Evolutionary conservation across 1,284 basidiomycete species (phyloP), one percentile per base, ranked within the genome.

Genomic region (Apiotrichum laibachii): DNA sequence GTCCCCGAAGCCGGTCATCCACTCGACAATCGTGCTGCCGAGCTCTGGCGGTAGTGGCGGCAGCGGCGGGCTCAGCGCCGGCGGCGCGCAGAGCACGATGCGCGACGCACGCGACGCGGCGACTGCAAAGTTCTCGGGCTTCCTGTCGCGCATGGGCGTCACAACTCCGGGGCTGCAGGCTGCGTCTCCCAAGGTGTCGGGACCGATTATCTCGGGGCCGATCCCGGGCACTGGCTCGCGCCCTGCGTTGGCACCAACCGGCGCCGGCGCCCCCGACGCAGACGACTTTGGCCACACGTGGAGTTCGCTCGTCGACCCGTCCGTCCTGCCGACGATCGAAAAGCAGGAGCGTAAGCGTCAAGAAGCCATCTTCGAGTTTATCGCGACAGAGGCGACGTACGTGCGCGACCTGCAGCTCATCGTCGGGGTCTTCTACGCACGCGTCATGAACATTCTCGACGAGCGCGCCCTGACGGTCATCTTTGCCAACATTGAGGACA

Each of bases 401-500:
- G 91, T 96, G 50, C 84, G 90, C 26, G 90, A 94, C 75, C 75
- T 96, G 47, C 93, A 96, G 72, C 82, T 94, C 21, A 87, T 93
- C 59, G 90, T 96, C 16, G 88, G 43, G 18, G 80, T 89, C 16
- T 98, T 95, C 78, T 96, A 93, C 79, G 86, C 86, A 1, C 85
- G 84, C 60, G 81, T 96, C 76, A 78, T 94, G 50, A 78, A 83
- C 0, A 71, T 89, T 22, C 80, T 97, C n/a, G 87, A 89, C 16
- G 81, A 82, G 55, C 90, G 90, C 71, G 89, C 89, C 4, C 82
- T 87, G 18, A 86, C 84, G 0, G 89, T 89, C 49, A 87, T 98
- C 35, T 98, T 98, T 71, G 90, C 89, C 16, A 97, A 97, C 68
- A 83, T 97, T 33, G 93, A 97, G 71, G 92, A 94, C 53, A 87